These are phyloP conservation scores for Amanita jacksonii DNA, from an alignment of 768 basidiomycete genomes.

Conservation along the genomic window DNA sequence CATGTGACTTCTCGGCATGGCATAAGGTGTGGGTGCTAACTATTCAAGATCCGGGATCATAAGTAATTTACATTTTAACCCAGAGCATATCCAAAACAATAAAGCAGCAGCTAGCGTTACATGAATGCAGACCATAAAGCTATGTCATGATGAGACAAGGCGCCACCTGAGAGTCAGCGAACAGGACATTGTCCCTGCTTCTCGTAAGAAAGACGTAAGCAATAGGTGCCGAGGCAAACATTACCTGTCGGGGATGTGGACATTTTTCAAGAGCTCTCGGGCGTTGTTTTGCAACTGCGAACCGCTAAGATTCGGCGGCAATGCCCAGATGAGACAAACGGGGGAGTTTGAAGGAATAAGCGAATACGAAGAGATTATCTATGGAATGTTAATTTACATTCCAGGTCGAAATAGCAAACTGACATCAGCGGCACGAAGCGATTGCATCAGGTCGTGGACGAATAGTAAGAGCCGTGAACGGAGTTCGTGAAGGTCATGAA, in stretches of 20 bases:
- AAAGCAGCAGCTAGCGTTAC: constrained; percentile 4
- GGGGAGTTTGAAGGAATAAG: constrained; percentile 53
- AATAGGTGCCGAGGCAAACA: neutral
- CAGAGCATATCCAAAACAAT: neutral
- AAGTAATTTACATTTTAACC: neutral
- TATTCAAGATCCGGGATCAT: too few species aligned
- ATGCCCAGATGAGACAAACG: constrained; percentile 47
- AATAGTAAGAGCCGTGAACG: constrained; percentile 52
- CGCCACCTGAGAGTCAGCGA: constrained; percentile 41
- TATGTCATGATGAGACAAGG: constrained; percentile 51
- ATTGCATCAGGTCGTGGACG: constrained; percentile 53
- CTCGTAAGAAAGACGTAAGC: neutral
- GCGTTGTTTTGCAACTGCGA: constrained; percentile 33
- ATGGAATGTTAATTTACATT: constrained; percentile 8
- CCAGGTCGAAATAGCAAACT: constrained; percentile 15
- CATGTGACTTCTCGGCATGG: too few species aligned
- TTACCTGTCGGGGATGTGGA: constrained; percentile 33
- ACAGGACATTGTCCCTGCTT: constrained; percentile 36
- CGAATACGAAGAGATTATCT: constrained; percentile 57
- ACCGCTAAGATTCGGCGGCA: constrained; percentile 33
- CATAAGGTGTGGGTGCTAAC: too few species aligned
- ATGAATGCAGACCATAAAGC: constrained; percentile 6
- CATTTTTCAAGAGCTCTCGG: constrained; percentile 26
- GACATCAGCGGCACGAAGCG: constrained; percentile 54
- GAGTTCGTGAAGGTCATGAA: constrained; percentile 61